Evolutionary conservation across 805 yeast species (phyloP), one percentile per base, ranked within the genome.

Genomic region (Metschnikowia dekortorum): DNA sequence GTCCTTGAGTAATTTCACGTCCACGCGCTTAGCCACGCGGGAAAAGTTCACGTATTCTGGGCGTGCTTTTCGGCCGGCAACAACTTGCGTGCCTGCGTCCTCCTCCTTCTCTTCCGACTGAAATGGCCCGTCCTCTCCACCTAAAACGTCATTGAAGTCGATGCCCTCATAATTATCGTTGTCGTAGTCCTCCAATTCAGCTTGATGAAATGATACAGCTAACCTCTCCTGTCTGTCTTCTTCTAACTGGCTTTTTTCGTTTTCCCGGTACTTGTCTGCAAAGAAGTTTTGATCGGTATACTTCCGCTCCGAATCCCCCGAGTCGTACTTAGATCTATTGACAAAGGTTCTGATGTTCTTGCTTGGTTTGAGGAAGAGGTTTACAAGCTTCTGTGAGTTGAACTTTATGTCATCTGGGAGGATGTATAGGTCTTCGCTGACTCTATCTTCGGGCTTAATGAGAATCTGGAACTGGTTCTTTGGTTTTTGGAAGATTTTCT

Each of bases 381-480:
- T 78, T 8, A 87, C 79, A 49, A 92, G 75, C 50, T 81, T 78
- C 45, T 80, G 80, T 0, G 96, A 83, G 6, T 85, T 79, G 65
- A 87, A 89, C 54, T 79, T 83, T 53, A 80, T 73, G 64, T 89
- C 96, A 55, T 82, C 84, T 0, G 96, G 96, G 7, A 89, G 68
- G 40, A 82, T 62, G 58, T 80, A 77, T 44, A 72, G 72, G 35
- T 74, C 51, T 22, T 36, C 49, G 14, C 53, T 47, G 41, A 37
- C 36, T 29, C 58, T 43, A 28, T 58, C 75, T 66, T 65, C 77
- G 68, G 54, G 64, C 61, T 50, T 61, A 61, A 52, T 67, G 46
- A 63, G 48, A 47, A 53, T 57, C 51, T 56, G 50, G 47, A 43
- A 33, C 42, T 50, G 51, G 39, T 55, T 65, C 45, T 65, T 65